Evolutionary conservation across 805 yeast genomes (phyloP).

Genomic region (Jamesozyma gamospora): DNA sequence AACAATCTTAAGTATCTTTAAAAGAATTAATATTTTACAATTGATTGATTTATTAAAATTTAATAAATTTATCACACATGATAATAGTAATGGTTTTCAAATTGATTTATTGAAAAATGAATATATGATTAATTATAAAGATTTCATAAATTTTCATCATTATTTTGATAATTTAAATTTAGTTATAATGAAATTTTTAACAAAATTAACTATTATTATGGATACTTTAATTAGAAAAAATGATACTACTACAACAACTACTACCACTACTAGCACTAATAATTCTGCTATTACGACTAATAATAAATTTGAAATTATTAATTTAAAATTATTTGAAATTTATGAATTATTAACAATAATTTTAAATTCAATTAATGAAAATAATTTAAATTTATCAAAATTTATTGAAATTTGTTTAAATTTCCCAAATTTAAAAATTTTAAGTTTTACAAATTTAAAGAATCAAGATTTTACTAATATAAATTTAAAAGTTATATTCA

Average conservation of each 20-base stretch:
- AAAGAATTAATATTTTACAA: conserved; percentile 27
- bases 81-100: conserved; percentile 4
- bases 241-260: too few species aligned
- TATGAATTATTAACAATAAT: conserved; percentile 1
- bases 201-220: background rate
- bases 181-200: conserved; percentile 8
- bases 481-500: conserved; percentile 5
- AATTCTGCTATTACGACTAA: too few species aligned
- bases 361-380: conserved; percentile 4
- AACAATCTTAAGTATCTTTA: conserved; percentile 22
- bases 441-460: conserved; percentile 15
- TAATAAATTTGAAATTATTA: too few species aligned
- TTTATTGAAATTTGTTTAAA: conserved; percentile 16
- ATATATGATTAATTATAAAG: conserved; percentile 25
- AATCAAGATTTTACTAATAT: conserved; percentile 15
- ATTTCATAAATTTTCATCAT: conserved; percentile 27
- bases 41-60: conserved; percentile 19
- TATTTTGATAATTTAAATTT: conserved; percentile 18
- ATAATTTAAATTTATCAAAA: conserved; percentile 11
- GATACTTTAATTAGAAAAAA: conserved; percentile 8
- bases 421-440: conserved; percentile 13
- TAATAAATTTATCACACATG: background rate
- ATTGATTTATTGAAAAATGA: conserved; percentile 21
- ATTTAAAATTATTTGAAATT: conserved; percentile 7
- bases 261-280: too few species aligned